Base-by-base conservation (phyloP, 2,329 filamentous ascomycete genomes). In the Fonsecaea multimorphosa region DNA sequence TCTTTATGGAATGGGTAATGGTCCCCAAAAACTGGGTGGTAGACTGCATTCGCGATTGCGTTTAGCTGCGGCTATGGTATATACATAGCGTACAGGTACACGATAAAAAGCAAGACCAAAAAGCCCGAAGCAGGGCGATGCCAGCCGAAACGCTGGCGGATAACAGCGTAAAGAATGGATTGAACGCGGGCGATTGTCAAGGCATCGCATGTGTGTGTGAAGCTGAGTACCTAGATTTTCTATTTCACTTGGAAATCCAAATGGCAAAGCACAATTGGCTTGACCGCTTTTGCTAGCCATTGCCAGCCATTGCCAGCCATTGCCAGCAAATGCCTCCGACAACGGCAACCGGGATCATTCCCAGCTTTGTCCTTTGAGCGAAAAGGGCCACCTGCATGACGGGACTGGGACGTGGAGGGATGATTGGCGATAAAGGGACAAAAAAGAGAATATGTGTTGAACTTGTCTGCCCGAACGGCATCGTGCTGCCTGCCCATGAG, bases 11-110 rank as follows among this genome's bases (percentile, higher is more conserved):
- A 44, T 44, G 40, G 14, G 44, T 3, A 12, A 49, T 22, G 29
- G 34, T 24, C n/a, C 14, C 19, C 16, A 19, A 29, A 64, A 64
- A 40, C 8, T 54, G 56, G 62, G 56, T 38, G 56, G 62, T 60
- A 60, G 62, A 64, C 46, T 60, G 62, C 46, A 34, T 52, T 52
- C 38, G 38, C 38, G n/a, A 44, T 19, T 44, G 38, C 38, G 8
- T 44, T 49, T 22, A 9, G 44, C 44, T 24, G 44, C 19, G 14
- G 44, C 44, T 49, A 49, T 49, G 4, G 44, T 11, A 24, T 24
- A 49, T 49, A 22, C 44, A 49, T 49, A 24, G 44, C 11, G 24
- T 49, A 49, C 44, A 49, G 44, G 22, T 49, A 22, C 22, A 5
- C 8, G 29, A 31, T 5, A 24, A 44, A 44, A 19, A 44, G 38